Evolutionary conservation across 2,329 filamentous ascomycete species (phyloP).

Genomic region (Chaetomiaceae sp.): DNA sequence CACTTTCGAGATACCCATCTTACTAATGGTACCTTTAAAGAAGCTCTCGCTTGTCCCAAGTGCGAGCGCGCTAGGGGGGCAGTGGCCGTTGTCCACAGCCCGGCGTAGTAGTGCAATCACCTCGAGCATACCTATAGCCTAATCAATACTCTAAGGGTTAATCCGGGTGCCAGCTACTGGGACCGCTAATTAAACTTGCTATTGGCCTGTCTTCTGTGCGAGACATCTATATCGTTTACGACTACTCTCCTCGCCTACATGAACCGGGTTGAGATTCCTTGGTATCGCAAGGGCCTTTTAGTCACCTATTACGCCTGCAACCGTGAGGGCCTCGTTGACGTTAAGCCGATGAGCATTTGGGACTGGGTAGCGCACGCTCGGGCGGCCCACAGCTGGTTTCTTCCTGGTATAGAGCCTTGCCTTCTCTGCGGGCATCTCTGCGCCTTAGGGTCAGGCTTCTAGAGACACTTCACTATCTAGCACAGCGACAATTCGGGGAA

Average conservation of each 20-base stretch:
- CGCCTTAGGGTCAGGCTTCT: conserved; percentile 1
- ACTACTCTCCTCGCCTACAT: conserved; percentile 12
- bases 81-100: conserved; percentile 8
- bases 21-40: conserved; percentile 9
- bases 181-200: conserved; percentile 6
- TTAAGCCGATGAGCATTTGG: conserved; percentile 9
- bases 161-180: conserved; percentile 9
- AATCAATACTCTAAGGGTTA: conserved; percentile 10
- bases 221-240: conserved; percentile 8
- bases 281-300: conserved; percentile 7
- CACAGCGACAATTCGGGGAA: conserved; percentile 4
- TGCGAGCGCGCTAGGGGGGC: conserved; percentile 5
- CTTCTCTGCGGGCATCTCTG: conserved; percentile 12
- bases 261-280: conserved; percentile 11
- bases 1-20: conserved; percentile 10
- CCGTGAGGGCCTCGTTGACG: conserved; percentile 11
- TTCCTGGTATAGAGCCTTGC: conserved; percentile 4
- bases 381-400: conserved; percentile 8
- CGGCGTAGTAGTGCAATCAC: conserved; percentile 9
- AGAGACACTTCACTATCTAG: conserved; percentile 8
- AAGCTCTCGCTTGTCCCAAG: conserved; percentile 10
- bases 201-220: conserved; percentile 10
- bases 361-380: conserved; percentile 10
- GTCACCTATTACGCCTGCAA: conserved; percentile 9
- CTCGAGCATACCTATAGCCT: conserved; percentile 12